phyloP scores from a whole-genome alignment of 129 eudicot species.

The Centaurea solstitialis region DNA sequence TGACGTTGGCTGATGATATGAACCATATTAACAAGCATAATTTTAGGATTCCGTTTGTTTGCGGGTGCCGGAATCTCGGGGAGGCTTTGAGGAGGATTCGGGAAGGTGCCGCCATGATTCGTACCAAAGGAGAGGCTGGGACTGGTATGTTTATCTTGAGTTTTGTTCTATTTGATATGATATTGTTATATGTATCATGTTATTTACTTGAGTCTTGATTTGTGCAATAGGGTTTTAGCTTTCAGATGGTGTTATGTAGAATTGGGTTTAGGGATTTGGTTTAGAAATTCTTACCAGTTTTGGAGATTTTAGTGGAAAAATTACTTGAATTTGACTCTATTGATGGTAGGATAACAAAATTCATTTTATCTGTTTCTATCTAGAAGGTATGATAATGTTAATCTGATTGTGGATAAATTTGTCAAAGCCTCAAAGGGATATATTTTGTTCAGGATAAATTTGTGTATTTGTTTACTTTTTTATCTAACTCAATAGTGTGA shows the following conservation, averaged over 20 bases:
- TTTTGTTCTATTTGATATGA: neutral
- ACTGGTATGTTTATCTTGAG: slow-evolving; percentile 14
- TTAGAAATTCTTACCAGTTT: neutral
- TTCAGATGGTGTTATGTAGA: neutral
- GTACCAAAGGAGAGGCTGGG: slow-evolving; percentile 42
- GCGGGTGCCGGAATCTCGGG: slow-evolving; percentile 36
- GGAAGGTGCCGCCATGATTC: slow-evolving; percentile 44
- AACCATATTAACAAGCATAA: slow-evolving; percentile 42
- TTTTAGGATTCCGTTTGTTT: slow-evolving; percentile 37
- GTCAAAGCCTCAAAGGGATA: too few species aligned
- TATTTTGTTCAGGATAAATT: too few species aligned
- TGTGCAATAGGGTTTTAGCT: neutral
- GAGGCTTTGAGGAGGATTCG: slow-evolving; percentile 36
- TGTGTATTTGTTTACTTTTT: too few species aligned
- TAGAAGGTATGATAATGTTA: neutral
- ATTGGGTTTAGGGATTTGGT: neutral
- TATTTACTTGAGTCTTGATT: neutral
- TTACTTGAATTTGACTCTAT: neutral
- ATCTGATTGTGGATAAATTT: neutral
- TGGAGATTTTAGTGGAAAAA: neutral
- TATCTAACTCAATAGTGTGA: too few species aligned
- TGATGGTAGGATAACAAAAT: neutral
- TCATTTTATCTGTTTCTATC: neutral
- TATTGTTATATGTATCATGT: neutral
- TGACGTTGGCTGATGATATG: slow-evolving; percentile 37